A percentile compares a stretch with the other conserved stretches of the same genome.
phyloP scores from a whole-genome alignment of 1,284 basidiomycete genomes.

The Pulchroboletus neoregius region DNA sequence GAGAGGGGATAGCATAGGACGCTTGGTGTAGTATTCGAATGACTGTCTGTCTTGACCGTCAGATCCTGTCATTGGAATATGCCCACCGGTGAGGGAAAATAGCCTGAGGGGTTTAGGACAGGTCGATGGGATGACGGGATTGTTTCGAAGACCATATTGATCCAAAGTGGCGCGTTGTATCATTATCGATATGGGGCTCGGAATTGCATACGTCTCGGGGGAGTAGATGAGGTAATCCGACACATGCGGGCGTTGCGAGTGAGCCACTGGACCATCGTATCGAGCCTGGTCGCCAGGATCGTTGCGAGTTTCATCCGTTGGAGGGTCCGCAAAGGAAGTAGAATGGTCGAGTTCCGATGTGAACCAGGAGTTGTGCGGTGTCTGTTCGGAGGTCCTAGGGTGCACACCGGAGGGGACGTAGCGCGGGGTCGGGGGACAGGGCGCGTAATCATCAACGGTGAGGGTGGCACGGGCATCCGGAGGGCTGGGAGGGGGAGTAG shows the following conservation, averaged over 20 bases:
- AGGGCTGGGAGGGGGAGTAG: constrained; percentile 16
- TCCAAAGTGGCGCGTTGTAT: constrained; percentile 18
- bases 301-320: neutral
- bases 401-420: neutral
- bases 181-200: constrained; percentile 19
- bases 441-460: constrained; percentile 2
- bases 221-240: constrained; percentile 10
- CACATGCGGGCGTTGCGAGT: neutral
- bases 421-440: constrained; percentile 19
- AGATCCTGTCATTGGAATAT: constrained; percentile 12
- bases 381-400: too few relatives aligned
- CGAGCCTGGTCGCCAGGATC: neutral
- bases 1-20: neutral
- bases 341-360: neutral
- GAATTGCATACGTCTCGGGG: constrained; percentile 8
- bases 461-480: neutral
- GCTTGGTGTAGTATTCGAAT: constrained; percentile 8
- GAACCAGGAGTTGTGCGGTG: neutral
- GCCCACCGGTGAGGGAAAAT: constrained; percentile 11
- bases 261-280: neutral
- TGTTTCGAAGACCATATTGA: neutral
- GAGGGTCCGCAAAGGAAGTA: neutral
- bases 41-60: constrained; percentile 8
- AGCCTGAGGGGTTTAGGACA: constrained; percentile 1
- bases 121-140: neutral